Base-by-base conservation (phyloP, 2,329 filamentous ascomycete genomes). In the Colletotrichum zoysiae region DNA sequence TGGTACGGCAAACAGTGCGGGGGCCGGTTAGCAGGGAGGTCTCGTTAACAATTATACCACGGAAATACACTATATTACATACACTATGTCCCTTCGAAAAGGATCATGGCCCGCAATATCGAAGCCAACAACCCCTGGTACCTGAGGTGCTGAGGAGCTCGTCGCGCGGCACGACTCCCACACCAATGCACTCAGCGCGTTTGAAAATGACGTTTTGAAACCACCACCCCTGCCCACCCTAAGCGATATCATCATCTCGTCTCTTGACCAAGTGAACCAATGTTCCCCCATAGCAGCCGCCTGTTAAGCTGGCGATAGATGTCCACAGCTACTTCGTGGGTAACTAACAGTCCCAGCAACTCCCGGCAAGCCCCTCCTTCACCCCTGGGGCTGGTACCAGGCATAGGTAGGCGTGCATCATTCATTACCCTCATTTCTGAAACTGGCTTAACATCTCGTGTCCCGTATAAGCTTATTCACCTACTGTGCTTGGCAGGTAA, bases 141-240 rank as follows among this genome's bases (percentile, higher is more conserved):
- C 18, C 53, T 56, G 68, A 68, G 38, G 53, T 46, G 48, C 51
- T 64, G 64, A 48, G 69, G 65, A 63, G 40, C 55, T 69, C 55
- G 65, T 65, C 65, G 65, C 65, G 69, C 65, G 48, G 65, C 65
- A 71, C 69, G 69, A 71, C 65, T 71, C 65, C 69, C 69, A 71
- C 65, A 71, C 69, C 69, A 73, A 33, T 59, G 69, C 71, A 64
- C 59, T 61, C 63, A 72, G 69, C 44, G 71, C 65, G 71, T 74
- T 74, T 74, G 68, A 72, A 58, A 65, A 68, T 68, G 59, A 65
- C 65, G 71, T 66, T 69, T 72, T 74, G 71, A 74, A 74, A 74
- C 71, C 58, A 48, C 53, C 30, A 72, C 69, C 71, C 67, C 64
- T 51, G 58, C 51, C 59, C 53, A 23, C 46, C 56, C 50, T 61